Conservation (phyloP, 352 stramenopile genomes). For the Globisporangium nunn region DNA sequence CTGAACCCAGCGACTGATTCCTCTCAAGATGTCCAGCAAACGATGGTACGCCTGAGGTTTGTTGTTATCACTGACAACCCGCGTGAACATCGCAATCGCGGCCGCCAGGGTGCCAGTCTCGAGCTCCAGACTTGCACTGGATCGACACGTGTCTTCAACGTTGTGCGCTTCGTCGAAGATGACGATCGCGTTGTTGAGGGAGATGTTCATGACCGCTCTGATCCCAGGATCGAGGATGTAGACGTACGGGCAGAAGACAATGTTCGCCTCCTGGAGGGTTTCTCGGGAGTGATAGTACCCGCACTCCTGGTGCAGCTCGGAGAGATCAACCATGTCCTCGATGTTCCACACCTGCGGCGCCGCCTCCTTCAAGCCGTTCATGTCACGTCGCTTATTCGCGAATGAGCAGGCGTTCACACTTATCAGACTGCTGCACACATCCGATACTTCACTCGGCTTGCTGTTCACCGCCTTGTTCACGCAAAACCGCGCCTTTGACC, state of each 20-base stretch:
- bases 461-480: slow-evolving; percentile 70
- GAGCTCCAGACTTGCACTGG: slow-evolving; percentile 69
- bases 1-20: slow-evolving; percentile 50
- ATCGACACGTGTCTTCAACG: slow-evolving; percentile 81
- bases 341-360: slow-evolving; percentile 77
- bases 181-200: slow-evolving; percentile 64
- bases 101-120: slow-evolving; percentile 34
- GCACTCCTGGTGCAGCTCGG: slow-evolving; percentile 72
- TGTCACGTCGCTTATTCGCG: slow-evolving; percentile 45
- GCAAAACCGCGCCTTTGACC: slow-evolving; percentile 78
- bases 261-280: slow-evolving; percentile 47
- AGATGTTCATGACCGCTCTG: slow-evolving; percentile 56
- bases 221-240: slow-evolving; percentile 80
- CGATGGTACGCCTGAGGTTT: slow-evolving; percentile 31
- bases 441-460: slow-evolving; percentile 46
- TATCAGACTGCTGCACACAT: slow-evolving; percentile 65
- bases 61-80: slow-evolving; percentile 56
- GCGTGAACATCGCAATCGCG: slow-evolving; percentile 53
- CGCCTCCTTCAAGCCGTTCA: slow-evolving; percentile 37
- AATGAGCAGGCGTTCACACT: slow-evolving; percentile 48
- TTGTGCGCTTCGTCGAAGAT: slow-evolving; percentile 86
- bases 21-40: slow-evolving; percentile 61
- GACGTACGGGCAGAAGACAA: slow-evolving; percentile 87
- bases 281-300: slow-evolving; percentile 66
- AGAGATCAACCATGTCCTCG: slow-evolving; percentile 70